A percentile compares a stretch with the other conserved stretches of the same genome.
These are phyloP conservation scores for Metarhizium anisopliae DNA, from an alignment of 2,329 filamentous ascomycete genomes.

Conservation along the genomic window DNA sequence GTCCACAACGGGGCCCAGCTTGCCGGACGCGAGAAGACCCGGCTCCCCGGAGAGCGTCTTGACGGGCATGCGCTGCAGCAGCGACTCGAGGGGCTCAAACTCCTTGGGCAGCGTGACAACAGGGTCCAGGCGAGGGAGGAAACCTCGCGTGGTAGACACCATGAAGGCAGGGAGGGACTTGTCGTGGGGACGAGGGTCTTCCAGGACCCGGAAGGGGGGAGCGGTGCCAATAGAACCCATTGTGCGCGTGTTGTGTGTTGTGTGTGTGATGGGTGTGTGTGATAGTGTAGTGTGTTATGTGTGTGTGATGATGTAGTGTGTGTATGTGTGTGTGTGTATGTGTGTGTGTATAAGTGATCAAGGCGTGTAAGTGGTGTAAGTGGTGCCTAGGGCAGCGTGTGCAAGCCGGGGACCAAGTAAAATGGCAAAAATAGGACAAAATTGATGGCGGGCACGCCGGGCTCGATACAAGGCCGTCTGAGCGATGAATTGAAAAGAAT, in stretches of 20 bases:
- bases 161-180: conserved; percentile 63
- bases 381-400: conserved; percentile 1
- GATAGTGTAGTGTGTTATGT: background rate
- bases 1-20: conserved; percentile 66
- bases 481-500: background rate
- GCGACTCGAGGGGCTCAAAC: conserved; percentile 63
- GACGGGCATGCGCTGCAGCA: conserved; percentile 72
- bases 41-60: conserved; percentile 62
- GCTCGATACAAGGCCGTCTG: background rate
- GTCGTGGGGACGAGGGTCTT: conserved; percentile 54
- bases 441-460: background rate
- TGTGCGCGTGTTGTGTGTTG: conserved; percentile 10
- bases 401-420: background rate
- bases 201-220: conserved; percentile 48
- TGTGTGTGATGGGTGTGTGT: background rate
- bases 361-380: background rate
- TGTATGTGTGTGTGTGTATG: background rate
- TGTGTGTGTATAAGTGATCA: background rate
- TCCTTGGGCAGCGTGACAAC: conserved; percentile 57
- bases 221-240: conserved; percentile 32
- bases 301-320: background rate
- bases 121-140: conserved; percentile 60
- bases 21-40: conserved; percentile 66
- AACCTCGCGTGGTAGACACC: conserved; percentile 67
- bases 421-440: background rate